Evolutionary conservation across 345 rosid genomes (phyloP), one percentile per base, ranked within the genome.

Genomic region (Brassica incana): DNA sequence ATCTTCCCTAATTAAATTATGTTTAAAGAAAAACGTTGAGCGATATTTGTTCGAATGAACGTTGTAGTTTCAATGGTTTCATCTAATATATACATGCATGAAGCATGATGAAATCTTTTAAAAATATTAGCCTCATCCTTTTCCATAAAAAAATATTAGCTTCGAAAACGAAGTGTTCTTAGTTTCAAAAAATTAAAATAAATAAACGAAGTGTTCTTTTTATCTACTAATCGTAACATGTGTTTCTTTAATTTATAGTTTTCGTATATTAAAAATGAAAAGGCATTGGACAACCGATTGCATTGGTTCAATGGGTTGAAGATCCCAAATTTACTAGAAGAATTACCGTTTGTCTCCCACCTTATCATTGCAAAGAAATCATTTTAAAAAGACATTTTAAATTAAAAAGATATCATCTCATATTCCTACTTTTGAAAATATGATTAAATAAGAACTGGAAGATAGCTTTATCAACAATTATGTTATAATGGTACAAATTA

Each of bases 221-320:
- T 61, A 3, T 27, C 65, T 0, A 29, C 67, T 18, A 66, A 36
- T 6, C 3, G 72, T 54, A 67, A 56, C 1, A 14, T 75, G 10
- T 54, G 14, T 59, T 52, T 75, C 7, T 63, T 16, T 66, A 67
- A n/a, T 67, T 35, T 67, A 5, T 65, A 4, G 52, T 52, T 66
- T 29, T 29, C 7, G 5, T 33, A 33, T 33, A 8, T 62, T 62
- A 1, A 1, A 10, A 27, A 27, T 12, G 30, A 27, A 61, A 61
- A 27, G n/a, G 16, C 29, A 5, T 29, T 29, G 66, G 4, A 33
- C 16, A 29, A 65, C 68, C 45, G 43, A 18, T 64, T 32, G 10
- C 23, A 32, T 65, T 65, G 68, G 25, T 32, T 64, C 67, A 32
- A n/a, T 18, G 23, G 43, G 67, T 4, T 73, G 45, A 18, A 64